Evolutionary conservation across 2,329 filamentous ascomycete genomes (phyloP).

Genomic region (Monilinia aucupariae): DNA sequence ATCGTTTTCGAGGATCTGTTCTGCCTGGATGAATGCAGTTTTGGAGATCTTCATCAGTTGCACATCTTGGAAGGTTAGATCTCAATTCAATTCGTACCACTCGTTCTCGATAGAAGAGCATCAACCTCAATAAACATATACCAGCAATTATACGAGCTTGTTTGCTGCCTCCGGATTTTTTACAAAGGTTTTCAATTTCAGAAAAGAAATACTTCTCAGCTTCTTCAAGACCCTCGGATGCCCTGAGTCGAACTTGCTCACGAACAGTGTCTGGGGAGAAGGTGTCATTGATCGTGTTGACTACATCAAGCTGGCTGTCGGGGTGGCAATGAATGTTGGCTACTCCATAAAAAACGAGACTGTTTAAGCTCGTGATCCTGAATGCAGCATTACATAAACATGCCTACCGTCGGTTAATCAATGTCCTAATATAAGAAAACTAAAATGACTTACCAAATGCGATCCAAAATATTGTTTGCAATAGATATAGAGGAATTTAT

Average conservation of each 20-base stretch:
- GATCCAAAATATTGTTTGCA: conserved; percentile 9
- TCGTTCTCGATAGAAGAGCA: conserved; percentile 23
- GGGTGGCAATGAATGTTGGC: conserved; percentile 18
- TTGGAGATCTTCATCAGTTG: conserved; percentile 9
- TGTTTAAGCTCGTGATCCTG: conserved; percentile 22
- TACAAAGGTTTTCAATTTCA: conserved; percentile 22
- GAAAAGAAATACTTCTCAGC: conserved; percentile 20
- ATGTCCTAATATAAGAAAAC: no score
- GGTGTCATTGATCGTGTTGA: conserved; percentile 10
- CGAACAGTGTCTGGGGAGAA: conserved; percentile 24
- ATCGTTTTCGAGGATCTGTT: conserved; percentile 20
- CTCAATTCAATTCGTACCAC: conserved; percentile 21
- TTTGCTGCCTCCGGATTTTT: conserved; percentile 14
- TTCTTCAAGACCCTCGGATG: conserved; percentile 20
- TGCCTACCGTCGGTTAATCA: conserved; percentile 8
- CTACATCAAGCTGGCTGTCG: conserved; percentile 3
- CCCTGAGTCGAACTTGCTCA: conserved; percentile 23
- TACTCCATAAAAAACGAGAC: conserved; percentile 23
- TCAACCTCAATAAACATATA: conserved; percentile 22
- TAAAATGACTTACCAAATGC: conserved; percentile 9
- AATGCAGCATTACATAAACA: conserved; percentile 16
- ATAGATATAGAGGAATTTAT: conserved; percentile 20
- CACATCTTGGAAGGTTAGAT: conserved; percentile 20
- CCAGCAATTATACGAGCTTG: conserved; percentile 23
- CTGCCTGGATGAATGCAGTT: conserved; percentile 4